Conservation (phyloP, 257 asterid species). For the Ilex aquifolium region DNA sequence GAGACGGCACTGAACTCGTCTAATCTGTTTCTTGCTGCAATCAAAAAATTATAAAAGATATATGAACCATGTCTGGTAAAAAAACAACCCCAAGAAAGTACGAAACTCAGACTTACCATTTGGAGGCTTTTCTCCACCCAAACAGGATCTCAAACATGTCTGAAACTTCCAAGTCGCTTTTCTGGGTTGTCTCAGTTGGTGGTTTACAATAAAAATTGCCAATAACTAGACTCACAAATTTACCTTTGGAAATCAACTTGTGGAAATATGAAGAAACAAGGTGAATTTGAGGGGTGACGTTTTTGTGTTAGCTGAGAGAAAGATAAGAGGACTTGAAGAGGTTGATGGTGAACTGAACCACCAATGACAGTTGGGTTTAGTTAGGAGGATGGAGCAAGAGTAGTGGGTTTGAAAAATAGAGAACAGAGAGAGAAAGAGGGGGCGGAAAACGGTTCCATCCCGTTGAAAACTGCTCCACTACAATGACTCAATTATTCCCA, state of each 20-base stretch:
- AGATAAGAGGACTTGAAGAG: not conserved
- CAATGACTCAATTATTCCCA: too few relatives aligned
- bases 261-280: not conserved
- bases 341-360: constrained; percentile 15
- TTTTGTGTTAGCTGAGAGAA: constrained; percentile 10
- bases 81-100: not conserved
- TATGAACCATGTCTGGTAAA: not conserved
- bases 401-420: too few relatives aligned
- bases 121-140: constrained; percentile 90
- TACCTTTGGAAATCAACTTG: too few relatives aligned
- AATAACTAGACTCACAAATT: not conserved
- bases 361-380: constrained; percentile 1
- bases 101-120: constrained; percentile 38
- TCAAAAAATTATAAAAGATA: not conserved
- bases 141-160: constrained; percentile 53
- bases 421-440: too few relatives aligned
- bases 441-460: too few relatives aligned
- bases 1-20: constrained; percentile 56
- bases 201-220: too few relatives aligned
- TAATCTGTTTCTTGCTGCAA: constrained; percentile 59
- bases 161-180: not conserved
- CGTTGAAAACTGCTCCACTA: too few relatives aligned
- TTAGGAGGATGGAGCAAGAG: too few relatives aligned
- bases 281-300: not conserved
- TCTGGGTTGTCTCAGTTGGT: too few relatives aligned